These are phyloP conservation scores for Kregervanrija pseudodelftensis DNA, from an alignment of 805 yeast species.

Conservation along the genomic window DNA sequence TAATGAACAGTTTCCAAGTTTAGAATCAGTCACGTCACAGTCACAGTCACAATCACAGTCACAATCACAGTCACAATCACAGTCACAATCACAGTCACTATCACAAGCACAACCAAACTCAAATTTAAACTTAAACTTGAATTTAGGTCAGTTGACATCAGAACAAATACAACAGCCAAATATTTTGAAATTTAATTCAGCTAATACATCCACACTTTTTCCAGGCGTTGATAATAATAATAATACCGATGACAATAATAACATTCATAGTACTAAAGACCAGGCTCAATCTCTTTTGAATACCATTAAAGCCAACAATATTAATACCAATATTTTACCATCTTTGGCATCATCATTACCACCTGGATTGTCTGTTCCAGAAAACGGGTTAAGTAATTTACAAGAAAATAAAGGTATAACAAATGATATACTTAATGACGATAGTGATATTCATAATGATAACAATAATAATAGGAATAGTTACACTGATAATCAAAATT, in stretches of 20 bases:
- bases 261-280: no score
- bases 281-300: no score
- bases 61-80: constrained; percentile 5
- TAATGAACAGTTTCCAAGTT: constrained; percentile 23
- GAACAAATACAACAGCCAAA: constrained; percentile 13
- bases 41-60: constrained; percentile 6
- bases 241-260: not conserved
- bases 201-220: constrained; percentile 4
- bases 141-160: constrained; percentile 4
- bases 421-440: no score
- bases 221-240: not conserved
- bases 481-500: no score
- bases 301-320: not conserved
- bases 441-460: no score
- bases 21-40: constrained; percentile 10
- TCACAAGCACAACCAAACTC: constrained; percentile 1
- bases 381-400: no score
- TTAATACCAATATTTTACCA: not conserved
- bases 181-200: constrained; percentile 11
- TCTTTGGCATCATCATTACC: constrained; percentile 1
- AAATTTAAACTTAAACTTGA: not conserved
- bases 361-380: not conserved
- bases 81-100: constrained; percentile 17
- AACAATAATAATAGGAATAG: no score
- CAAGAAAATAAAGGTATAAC: no score